Conservation (phyloP, 169 alveolate genomes). For the Babesia sp. region DNA sequence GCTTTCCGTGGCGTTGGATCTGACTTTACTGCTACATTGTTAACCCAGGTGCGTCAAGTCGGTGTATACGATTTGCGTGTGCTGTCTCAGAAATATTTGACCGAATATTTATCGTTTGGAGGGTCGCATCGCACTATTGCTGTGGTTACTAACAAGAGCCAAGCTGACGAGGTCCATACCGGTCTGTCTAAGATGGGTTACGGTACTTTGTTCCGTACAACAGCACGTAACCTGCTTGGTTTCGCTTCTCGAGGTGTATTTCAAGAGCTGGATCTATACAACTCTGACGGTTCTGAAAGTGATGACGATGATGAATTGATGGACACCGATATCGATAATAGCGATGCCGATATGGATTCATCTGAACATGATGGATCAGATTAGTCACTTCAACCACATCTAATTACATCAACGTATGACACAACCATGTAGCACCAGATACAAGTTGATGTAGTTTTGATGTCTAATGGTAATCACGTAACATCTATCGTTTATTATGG, state of each 20-base stretch:
- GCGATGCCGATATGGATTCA: not conserved
- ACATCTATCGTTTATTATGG: too few relatives aligned
- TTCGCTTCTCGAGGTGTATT: not conserved
- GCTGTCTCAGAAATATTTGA: slow-evolving; percentile 40
- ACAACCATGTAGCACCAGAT: too few relatives aligned
- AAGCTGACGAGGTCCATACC: slow-evolving; percentile 13
- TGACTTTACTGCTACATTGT: slow-evolving; percentile 9
- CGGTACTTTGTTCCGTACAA: not conserved
- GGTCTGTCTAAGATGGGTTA: slow-evolving; percentile 39
- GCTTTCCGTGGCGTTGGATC: slow-evolving; percentile 62
- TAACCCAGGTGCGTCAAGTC: slow-evolving; percentile 22
- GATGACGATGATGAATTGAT: not conserved
- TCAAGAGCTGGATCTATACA: not conserved
- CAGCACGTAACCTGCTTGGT: not conserved
- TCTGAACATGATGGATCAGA: not conserved
- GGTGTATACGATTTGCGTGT: slow-evolving; percentile 12
- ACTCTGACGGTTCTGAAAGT: not conserved
- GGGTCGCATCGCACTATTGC: slow-evolving; percentile 18
- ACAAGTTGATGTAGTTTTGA: too few relatives aligned
- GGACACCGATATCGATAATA: not conserved
- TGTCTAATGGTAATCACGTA: too few relatives aligned
- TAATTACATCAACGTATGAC: too few relatives aligned
- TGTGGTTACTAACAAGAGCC: slow-evolving; percentile 30
- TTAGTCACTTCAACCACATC: too few relatives aligned
- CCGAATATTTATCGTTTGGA: not conserved